A percentile compares a stretch with the other conserved stretches of the same genome.
Conservation (phyloP, 257 asterid species). For the Vinca minor region DNA sequence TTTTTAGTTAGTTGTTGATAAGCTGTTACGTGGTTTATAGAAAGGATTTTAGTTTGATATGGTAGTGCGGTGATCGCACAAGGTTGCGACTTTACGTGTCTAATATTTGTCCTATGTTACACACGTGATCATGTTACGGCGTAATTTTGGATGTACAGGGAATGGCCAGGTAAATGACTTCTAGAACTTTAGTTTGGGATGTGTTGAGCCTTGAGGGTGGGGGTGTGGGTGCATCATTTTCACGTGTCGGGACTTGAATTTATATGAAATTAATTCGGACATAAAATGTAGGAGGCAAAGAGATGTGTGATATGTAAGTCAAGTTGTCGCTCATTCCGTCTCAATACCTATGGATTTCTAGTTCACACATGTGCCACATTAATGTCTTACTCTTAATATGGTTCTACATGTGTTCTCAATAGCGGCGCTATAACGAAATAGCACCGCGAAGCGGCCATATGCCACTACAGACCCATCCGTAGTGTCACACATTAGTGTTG, state of each 20-base stretch:
- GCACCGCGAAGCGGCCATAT: too few relatives aligned
- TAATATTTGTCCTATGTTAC: background rate
- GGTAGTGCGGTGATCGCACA: background rate
- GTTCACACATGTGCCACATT: too few relatives aligned
- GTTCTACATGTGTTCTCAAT: too few relatives aligned
- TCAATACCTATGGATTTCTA: background rate
- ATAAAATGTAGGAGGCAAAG: too few relatives aligned
- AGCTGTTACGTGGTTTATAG: too few relatives aligned
- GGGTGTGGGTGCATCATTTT: background rate
- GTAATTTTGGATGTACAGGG: background rate
- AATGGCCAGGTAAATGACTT: background rate
- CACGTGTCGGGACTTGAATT: background rate
- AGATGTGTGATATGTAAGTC: background rate
- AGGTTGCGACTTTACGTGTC: too few relatives aligned
- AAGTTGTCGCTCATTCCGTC: background rate
- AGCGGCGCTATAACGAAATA: too few relatives aligned
- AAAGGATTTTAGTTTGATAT: background rate
- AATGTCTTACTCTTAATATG: too few relatives aligned
- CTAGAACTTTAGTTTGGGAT: background rate
- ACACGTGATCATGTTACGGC: background rate
- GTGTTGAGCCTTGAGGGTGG: background rate
- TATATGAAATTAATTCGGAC: background rate
- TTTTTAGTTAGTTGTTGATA: too few relatives aligned
- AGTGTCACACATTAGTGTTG: too few relatives aligned
- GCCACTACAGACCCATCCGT: too few relatives aligned